Evolutionary conservation across 2,329 filamentous ascomycete genomes (phyloP).

Genomic region (Delphinella strobiligena): DNA sequence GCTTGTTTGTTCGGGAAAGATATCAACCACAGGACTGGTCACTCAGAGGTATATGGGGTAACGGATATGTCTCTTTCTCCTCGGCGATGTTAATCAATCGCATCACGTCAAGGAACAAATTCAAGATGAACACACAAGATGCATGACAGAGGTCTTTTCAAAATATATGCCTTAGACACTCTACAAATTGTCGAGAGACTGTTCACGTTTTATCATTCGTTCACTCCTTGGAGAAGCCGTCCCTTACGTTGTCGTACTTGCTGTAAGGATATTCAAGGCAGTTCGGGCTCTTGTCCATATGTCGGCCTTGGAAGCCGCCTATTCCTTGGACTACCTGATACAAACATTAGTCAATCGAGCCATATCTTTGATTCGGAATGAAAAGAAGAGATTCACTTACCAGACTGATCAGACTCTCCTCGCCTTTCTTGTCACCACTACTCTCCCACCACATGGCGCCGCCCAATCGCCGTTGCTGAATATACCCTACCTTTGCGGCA

Average conservation of each 20-base stretch:
- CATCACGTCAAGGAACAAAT: no score
- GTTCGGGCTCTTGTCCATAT: slow-evolving; percentile 37
- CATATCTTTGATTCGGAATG: not conserved
- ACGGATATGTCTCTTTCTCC: no score
- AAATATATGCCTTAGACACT: no score
- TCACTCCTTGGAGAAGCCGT: slow-evolving; percentile 27
- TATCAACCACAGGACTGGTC: no score
- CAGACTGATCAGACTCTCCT: slow-evolving; percentile 48
- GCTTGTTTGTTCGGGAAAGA: no score
- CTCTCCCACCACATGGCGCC: slow-evolving; percentile 98
- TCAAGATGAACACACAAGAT: no score
- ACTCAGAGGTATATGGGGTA: no score
- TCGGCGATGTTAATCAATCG: no score
- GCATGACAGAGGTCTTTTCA: no score
- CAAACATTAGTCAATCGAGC: not conserved
- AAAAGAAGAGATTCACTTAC: slow-evolving; percentile 14
- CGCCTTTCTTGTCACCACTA: slow-evolving; percentile 58
- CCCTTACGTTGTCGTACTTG: slow-evolving; percentile 41
- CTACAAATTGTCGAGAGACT: no score
- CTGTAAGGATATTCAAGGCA: slow-evolving; percentile 39
- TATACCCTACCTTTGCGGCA: slow-evolving; percentile 57
- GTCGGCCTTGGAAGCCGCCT: slow-evolving; percentile 25
- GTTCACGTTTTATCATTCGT: no score
- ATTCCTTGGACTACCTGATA: slow-evolving; percentile 25
- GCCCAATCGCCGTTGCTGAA: slow-evolving; percentile 55